Percentiles rank a stretch among this genome's conserved stretches.
Evolutionary conservation across 2,329 filamentous ascomycete species (phyloP).

Genomic region (Apiospora marii): DNA sequence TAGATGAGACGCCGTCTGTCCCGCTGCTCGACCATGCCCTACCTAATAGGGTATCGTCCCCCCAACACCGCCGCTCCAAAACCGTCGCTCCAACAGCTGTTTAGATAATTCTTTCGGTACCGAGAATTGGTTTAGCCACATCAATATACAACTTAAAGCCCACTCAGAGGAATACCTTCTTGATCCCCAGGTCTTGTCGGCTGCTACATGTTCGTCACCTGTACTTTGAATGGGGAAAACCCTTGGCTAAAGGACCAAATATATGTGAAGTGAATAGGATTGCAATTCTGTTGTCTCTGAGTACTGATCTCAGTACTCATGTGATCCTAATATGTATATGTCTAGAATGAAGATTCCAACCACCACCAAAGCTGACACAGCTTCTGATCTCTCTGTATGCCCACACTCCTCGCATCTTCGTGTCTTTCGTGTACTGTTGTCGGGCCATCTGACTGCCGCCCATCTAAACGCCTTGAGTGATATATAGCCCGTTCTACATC

Average conservation of each 20-base stretch:
- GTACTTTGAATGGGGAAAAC: not conserved
- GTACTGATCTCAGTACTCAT: not conserved
- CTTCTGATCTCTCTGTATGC: not conserved
- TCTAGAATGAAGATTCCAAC: not conserved
- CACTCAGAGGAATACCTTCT: not conserved
- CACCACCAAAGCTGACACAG: not conserved
- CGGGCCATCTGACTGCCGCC: not conserved
- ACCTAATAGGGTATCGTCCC: too few relatives aligned
- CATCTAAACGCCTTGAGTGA: not conserved
- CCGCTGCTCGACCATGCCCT: not conserved
- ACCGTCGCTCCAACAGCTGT: not conserved
- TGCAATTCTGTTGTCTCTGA: not conserved
- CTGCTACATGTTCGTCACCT: not conserved
- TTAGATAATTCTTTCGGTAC: not conserved
- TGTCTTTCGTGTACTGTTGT: not conserved
- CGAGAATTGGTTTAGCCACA: too few relatives aligned
- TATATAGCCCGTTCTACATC: not conserved
- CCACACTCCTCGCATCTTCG: constrained; percentile 18
- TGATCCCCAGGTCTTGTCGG: not conserved
- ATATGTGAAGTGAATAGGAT: not conserved
- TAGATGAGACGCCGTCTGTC: not conserved
- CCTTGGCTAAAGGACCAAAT: not conserved
- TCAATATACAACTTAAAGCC: not conserved
- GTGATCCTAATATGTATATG: not conserved
- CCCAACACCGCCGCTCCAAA: not conserved